Percentiles rank a stretch among this genome's conserved stretches.
Conservation (phyloP, 176 grass and related monocot genomes). For the Thinopyrum elongatum region DNA sequence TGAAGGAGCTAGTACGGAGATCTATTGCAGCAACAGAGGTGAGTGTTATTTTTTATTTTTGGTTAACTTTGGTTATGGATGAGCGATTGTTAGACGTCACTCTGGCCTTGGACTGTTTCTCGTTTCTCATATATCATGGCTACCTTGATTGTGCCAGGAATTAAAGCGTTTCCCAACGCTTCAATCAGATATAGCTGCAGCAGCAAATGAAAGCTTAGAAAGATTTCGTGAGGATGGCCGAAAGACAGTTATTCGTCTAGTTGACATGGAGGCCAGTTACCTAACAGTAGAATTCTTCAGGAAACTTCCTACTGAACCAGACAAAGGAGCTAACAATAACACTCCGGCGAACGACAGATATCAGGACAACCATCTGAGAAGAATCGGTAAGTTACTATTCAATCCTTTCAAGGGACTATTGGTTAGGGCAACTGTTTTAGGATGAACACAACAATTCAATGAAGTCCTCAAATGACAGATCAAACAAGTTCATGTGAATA, state of each 20-base stretch:
- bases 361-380: conserved; percentile 90
- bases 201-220: conserved; percentile 92
- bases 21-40: conserved; percentile 96
- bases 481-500: not conserved
- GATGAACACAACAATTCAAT: not conserved
- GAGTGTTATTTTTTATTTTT: not conserved
- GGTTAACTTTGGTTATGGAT: not conserved
- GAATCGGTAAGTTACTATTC: conserved; percentile 58
- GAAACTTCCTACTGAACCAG: conserved; percentile 95
- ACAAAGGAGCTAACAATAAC: conserved; percentile 67
- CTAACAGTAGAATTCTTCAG: conserved; percentile 98
- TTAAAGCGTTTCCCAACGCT: conserved; percentile 98
- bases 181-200: conserved; percentile 96
- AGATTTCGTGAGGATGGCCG: conserved; percentile 91
- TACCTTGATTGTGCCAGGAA: conserved; percentile 52
- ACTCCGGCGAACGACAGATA: conserved; percentile 75
- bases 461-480: not conserved
- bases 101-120: not conserved
- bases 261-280: conserved; percentile 98
- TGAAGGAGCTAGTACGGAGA: conserved; percentile 93
- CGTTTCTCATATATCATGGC: not conserved
- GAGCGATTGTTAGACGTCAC: not conserved
- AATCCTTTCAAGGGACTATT: not conserved
- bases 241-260: conserved; percentile 92
- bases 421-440: not conserved